Evolutionary conservation across 306 rosid genomes (phyloP).

Genomic region (Lathyrus tuberosus): DNA sequence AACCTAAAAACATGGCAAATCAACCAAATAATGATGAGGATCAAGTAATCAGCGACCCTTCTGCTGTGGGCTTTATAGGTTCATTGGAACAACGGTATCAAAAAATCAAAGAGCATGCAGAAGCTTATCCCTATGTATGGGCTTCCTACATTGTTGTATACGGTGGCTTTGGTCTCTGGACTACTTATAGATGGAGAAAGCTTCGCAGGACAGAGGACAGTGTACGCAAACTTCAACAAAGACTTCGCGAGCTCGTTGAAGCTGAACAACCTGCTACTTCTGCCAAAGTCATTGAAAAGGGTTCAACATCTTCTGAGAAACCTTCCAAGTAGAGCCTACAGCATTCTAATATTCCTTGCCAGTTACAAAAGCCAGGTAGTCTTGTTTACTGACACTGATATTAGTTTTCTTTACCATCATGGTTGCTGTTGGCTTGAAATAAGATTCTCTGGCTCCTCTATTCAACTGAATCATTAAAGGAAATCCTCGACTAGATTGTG

Average conservation of each 20-base stretch:
- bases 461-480: conserved; percentile 27
- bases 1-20: conserved; percentile 39
- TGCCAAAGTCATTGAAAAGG: conserved; percentile 50
- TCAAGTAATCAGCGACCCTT: conserved; percentile 37
- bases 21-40: conserved; percentile 45
- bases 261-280: conserved; percentile 58
- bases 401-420: conserved; percentile 24
- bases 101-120: conserved; percentile 67
- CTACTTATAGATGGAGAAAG: conserved; percentile 77
- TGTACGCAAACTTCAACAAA: conserved; percentile 63
- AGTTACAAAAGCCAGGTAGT: conserved; percentile 30
- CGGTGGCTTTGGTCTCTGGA: conserved; percentile 74
- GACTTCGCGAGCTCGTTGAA: conserved; percentile 58
- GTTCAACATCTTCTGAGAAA: conserved; percentile 51
- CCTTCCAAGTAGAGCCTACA: conserved; percentile 36
- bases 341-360: conserved; percentile 1
- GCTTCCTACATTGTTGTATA: conserved; percentile 77
- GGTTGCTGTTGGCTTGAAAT: conserved; percentile 23
- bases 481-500: conserved; percentile 27
- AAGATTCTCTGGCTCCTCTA: conserved; percentile 7
- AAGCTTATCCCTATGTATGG: conserved; percentile 87
- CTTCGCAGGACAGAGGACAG: conserved; percentile 80
- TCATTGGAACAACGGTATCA: conserved; percentile 55
- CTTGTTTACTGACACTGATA: conserved; percentile 21
- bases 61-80: conserved; percentile 44